A percentile compares a stretch with the other conserved stretches of the same genome.
These are phyloP conservation scores for Butyriboletus appendiculatus DNA, from an alignment of 1,284 basidiomycete species.

Conservation along the genomic window DNA sequence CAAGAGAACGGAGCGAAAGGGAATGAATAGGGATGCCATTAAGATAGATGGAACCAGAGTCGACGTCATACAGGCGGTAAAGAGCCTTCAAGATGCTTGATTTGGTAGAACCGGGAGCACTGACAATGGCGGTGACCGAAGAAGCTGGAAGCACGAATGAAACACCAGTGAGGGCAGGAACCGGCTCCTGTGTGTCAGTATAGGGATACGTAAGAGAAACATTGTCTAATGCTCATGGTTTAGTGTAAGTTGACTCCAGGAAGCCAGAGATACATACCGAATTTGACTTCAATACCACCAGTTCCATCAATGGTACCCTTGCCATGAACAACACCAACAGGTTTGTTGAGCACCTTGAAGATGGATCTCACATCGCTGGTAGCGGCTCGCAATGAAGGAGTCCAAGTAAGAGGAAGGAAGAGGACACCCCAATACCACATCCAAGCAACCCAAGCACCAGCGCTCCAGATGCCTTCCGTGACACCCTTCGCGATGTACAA, in stretches of 20 bases:
- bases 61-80: conserved; percentile 89
- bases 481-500: conserved; percentile 32
- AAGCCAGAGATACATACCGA: conserved; percentile 51
- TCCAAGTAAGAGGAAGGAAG: conserved; percentile 25
- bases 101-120: conserved; percentile 80
- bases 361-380: conserved; percentile 35
- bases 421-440: conserved; percentile 34
- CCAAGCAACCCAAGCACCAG: conserved; percentile 32
- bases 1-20: conserved; percentile 77
- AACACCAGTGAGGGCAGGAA: conserved; percentile 65
- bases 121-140: conserved; percentile 81
- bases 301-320: conserved; percentile 74
- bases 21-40: conserved; percentile 87
- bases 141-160: conserved; percentile 85
- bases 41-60: conserved; percentile 71
- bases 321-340: conserved; percentile 82
- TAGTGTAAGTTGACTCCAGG: background rate
- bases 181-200: conserved; percentile 62
- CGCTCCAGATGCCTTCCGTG: conserved; percentile 31
- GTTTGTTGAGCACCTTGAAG: conserved; percentile 72
- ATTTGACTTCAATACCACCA: conserved; percentile 80
- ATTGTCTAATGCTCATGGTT: conserved; percentile 50
- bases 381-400: conserved; percentile 22
- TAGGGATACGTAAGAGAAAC: conserved; percentile 85
- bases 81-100: conserved; percentile 82